phyloP scores from a whole-genome alignment of 148 eudicot species.

The Limonium bicolor region DNA sequence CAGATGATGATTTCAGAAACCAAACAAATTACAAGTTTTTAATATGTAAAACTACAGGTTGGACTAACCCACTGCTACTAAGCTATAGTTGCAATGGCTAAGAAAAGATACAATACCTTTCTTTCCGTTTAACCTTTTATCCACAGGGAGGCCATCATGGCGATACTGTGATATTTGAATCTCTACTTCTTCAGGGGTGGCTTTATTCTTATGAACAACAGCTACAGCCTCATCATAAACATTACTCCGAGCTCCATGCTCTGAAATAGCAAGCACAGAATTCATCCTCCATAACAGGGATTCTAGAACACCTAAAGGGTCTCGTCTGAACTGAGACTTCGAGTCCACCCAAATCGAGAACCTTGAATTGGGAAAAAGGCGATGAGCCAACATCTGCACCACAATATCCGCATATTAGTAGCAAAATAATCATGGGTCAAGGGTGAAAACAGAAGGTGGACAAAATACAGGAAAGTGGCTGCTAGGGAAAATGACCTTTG shows the following conservation, averaged over 20 bases:
- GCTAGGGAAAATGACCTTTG: conserved; percentile 45
- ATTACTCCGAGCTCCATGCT: conserved; percentile 95
- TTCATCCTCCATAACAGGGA: conserved; percentile 82
- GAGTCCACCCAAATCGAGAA: conserved; percentile 98
- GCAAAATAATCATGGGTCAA: conserved; percentile 1
- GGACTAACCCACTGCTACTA: neutral
- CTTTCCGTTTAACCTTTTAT: conserved; percentile 66
- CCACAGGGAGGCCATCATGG: conserved; percentile 79
- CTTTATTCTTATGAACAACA: conserved; percentile 88
- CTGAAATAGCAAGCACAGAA: conserved; percentile 76
- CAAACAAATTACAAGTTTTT: too few relatives aligned
- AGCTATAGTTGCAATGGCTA: neutral
- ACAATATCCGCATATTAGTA: neutral
- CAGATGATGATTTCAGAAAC: too few relatives aligned
- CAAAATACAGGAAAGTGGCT: too few relatives aligned
- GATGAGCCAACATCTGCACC: conserved; percentile 83
- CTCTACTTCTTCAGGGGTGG: conserved; percentile 88
- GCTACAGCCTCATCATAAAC: conserved; percentile 96
- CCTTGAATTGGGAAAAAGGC: conserved; percentile 66
- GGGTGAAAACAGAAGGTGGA: neutral
- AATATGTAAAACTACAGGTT: too few relatives aligned
- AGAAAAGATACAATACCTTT: too few relatives aligned
- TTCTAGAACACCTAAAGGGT: conserved; percentile 86
- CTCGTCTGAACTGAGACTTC: conserved; percentile 91
- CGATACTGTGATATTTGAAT: conserved; percentile 67